phyloP scores from a whole-genome alignment of 2,329 filamentous ascomycete species.

The Lecanoromycetidae sp. region DNA sequence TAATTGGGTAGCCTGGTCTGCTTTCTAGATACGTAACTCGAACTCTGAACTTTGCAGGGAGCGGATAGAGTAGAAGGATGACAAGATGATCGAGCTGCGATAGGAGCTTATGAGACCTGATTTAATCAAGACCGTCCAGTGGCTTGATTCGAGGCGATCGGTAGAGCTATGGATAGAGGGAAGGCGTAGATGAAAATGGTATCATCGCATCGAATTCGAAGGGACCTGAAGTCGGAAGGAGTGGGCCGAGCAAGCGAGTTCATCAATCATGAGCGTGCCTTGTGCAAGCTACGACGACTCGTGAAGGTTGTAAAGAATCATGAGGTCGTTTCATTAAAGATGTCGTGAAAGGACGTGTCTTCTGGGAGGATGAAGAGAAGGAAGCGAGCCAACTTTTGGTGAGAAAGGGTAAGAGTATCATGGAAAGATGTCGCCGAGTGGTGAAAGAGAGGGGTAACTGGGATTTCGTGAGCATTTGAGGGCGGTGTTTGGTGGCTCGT shows the following conservation, averaged over 20 bases:
- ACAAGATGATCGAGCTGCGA: background rate
- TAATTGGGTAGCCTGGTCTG: background rate
- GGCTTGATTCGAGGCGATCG: background rate
- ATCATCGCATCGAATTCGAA: conserved; percentile 11
- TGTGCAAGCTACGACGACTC: conserved; percentile 12
- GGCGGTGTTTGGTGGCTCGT: too few relatives aligned
- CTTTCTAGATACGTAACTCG: conserved; percentile 4
- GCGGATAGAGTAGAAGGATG: background rate
- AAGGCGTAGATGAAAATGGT: conserved; percentile 8
- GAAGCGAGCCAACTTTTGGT: conserved; percentile 15
- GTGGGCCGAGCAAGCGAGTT: conserved; percentile 8
- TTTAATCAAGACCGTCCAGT: background rate
- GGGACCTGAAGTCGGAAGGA: conserved; percentile 5
- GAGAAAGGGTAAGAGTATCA: conserved; percentile 6
- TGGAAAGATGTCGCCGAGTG: background rate
- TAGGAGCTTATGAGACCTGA: background rate
- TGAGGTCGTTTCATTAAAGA: conserved; percentile 5
- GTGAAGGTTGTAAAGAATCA: conserved; percentile 10
- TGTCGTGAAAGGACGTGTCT: conserved; percentile 11
- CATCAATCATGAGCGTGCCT: conserved; percentile 12
- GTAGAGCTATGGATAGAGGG: background rate
- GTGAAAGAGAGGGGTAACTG: too few relatives aligned
- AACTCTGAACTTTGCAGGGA: background rate
- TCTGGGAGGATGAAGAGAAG: conserved; percentile 1
- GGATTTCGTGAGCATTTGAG: too few relatives aligned